Conservation (phyloP, 1,284 basidiomycete species). For the Tylopilus sp. region DNA sequence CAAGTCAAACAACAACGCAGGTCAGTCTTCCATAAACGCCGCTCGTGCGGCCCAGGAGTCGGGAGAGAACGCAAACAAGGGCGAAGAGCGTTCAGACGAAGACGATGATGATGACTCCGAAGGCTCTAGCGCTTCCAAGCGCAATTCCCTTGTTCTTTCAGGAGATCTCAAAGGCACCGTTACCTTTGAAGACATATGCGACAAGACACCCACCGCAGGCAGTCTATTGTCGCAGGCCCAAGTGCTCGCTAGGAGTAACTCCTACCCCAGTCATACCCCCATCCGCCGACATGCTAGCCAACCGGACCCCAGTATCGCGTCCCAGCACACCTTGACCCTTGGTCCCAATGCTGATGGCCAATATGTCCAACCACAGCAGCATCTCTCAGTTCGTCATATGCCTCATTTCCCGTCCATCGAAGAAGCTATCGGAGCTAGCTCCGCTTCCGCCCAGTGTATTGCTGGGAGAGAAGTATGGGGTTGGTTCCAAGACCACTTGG, state of each 20-base stretch:
- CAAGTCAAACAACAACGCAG: conserved; percentile 80
- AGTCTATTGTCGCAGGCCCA: conserved; percentile 74
- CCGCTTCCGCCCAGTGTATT: conserved; percentile 67
- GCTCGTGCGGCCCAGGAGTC: conserved; percentile 64
- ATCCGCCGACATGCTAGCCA: conserved; percentile 66
- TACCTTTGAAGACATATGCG: conserved; percentile 61
- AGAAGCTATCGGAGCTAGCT: conserved; percentile 72
- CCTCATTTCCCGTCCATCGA: conserved; percentile 80
- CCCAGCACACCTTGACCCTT: conserved; percentile 53
- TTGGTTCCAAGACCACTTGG: conserved; percentile 84
- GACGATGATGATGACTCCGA: conserved; percentile 83
- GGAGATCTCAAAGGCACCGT: conserved; percentile 57
- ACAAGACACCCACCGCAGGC: conserved; percentile 79
- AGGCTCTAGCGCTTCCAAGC: conserved; percentile 62
- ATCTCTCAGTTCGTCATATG: conserved; percentile 70
- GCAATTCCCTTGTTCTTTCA: conserved; percentile 65
- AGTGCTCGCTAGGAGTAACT: conserved; percentile 48
- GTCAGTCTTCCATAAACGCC: conserved; percentile 66
- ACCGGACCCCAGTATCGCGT: conserved; percentile 46
- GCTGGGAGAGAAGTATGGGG: conserved; percentile 80
- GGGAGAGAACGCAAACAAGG: conserved; percentile 48
- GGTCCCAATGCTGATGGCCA: conserved; percentile 44
- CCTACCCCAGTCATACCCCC: conserved; percentile 66
- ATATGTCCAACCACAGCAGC: conserved; percentile 41
- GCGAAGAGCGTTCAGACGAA: conserved; percentile 71